Conservation (phyloP, 2,329 filamentous ascomycete genomes). For the Alternaria viburni region DNA sequence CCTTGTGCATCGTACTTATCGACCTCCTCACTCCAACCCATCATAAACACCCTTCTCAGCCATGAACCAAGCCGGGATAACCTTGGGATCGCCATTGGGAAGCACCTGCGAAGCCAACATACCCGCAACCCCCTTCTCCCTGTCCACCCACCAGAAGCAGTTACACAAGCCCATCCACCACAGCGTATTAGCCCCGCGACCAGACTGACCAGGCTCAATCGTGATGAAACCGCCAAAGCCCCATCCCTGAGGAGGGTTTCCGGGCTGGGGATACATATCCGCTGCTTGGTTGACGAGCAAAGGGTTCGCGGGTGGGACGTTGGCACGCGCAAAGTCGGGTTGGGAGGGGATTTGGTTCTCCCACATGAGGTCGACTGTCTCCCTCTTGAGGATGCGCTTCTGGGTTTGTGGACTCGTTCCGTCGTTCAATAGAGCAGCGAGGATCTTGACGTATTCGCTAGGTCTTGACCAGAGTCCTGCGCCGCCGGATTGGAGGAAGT, state of each 20-base stretch:
- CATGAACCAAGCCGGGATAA: conserved; percentile 42
- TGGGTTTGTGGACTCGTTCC: conserved; percentile 66
- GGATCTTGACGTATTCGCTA: conserved; percentile 65
- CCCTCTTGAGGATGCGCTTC: conserved; percentile 59
- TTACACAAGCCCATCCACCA: conserved; percentile 68
- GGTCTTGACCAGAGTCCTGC: conserved; percentile 66
- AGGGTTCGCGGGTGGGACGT: conserved; percentile 56
- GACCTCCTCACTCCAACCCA: conserved; percentile 22
- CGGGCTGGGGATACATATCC: conserved; percentile 58
- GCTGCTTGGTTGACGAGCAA: conserved; percentile 56
- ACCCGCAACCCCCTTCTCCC: conserved; percentile 62
- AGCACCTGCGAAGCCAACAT: conserved; percentile 26
- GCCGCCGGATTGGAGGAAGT: conserved; percentile 65
- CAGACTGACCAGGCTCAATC: conserved; percentile 55
- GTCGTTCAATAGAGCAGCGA: conserved; percentile 68
- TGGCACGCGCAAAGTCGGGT: conserved; percentile 58
- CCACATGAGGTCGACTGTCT: conserved; percentile 70
- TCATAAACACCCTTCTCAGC: conserved; percentile 49
- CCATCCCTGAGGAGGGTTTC: conserved; percentile 67
- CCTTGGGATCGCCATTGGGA: conserved; percentile 44
- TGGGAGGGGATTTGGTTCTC: conserved; percentile 64
- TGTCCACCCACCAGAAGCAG: conserved; percentile 68
- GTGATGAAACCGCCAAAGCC: conserved; percentile 65
- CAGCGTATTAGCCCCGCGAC: conserved; percentile 58
- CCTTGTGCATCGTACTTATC: neutral